A percentile compares a stretch with the other conserved stretches of the same genome.
Conservation (phyloP, 1,139 yeast genomes). For the Sugiyamaella sp. region DNA sequence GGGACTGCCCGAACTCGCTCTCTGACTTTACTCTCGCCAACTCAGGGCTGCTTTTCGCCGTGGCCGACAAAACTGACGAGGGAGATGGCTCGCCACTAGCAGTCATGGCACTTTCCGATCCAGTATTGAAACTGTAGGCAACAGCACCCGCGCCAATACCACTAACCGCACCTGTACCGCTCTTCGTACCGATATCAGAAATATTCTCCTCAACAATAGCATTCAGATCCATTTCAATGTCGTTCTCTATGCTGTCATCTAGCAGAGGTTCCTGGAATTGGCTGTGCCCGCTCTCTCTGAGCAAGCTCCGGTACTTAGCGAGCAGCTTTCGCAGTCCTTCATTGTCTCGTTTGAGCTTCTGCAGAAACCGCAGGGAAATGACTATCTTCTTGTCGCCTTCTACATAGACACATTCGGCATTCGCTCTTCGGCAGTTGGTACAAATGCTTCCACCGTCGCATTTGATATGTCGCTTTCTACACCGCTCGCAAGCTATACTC, state of each 20-base stretch:
- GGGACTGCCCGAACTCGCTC: background rate
- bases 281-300: background rate
- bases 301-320: background rate
- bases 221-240: conserved; percentile 16
- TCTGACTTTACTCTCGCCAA: background rate
- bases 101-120: too few species aligned
- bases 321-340: conserved; percentile 19
- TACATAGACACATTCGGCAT: conserved; percentile 68
- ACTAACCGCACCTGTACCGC: too few species aligned
- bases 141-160: too few species aligned
- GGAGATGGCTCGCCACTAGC: conserved; percentile 12
- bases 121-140: too few species aligned
- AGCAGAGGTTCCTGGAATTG: conserved; percentile 4
- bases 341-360: conserved; percentile 65
- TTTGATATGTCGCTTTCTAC: conserved; percentile 73
- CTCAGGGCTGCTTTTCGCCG: conserved; percentile 7
- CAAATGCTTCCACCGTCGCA: conserved; percentile 87
- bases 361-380: conserved; percentile 72
- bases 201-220: conserved; percentile 9
- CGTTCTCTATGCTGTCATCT: conserved; percentile 7
- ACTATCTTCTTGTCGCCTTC: conserved; percentile 80
- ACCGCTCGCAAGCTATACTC: conserved; percentile 56
- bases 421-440: conserved; percentile 61
- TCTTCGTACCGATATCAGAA: background rate
- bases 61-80: conserved; percentile 1